phyloP scores from a whole-genome alignment of 495 filamentous ascomycete species.

The Daldinia caldariorum region DNA sequence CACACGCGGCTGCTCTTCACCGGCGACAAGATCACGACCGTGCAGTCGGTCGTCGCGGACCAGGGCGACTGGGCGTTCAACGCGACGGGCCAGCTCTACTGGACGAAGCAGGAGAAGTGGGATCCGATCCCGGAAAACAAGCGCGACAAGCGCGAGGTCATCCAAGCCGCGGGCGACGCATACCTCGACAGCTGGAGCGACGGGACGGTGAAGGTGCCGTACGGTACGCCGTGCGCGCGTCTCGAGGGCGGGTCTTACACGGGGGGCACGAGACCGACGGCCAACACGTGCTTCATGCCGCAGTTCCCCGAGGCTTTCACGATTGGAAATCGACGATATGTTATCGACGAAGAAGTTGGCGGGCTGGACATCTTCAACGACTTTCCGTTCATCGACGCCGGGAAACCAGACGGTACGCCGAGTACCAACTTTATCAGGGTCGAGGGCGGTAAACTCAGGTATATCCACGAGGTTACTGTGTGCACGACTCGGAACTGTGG shows the following conservation, averaged over 20 bases:
- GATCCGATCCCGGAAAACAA: slow-evolving; percentile 50
- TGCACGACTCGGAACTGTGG: slow-evolving; percentile 36
- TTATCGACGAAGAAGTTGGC: slow-evolving; percentile 58
- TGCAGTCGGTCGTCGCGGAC: slow-evolving; percentile 52
- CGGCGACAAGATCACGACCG: slow-evolving; percentile 45
- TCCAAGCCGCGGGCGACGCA: slow-evolving; percentile 58
- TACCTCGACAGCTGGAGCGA: slow-evolving; percentile 58
- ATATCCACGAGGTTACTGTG: slow-evolving; percentile 55
- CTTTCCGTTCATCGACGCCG: slow-evolving; percentile 53
- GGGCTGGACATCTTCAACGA: slow-evolving; percentile 54
- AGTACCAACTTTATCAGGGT: slow-evolving; percentile 54
- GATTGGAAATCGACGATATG: slow-evolving; percentile 52
- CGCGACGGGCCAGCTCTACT: slow-evolving; percentile 50
- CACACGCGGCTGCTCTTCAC: slow-evolving; percentile 49
- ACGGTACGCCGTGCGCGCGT: slow-evolving; percentile 58
- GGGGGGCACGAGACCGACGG: slow-evolving; percentile 35
- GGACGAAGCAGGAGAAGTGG: slow-evolving; percentile 54
- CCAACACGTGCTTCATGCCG: slow-evolving; percentile 53
- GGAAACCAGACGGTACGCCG: slow-evolving; percentile 45
- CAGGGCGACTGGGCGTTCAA: slow-evolving; percentile 54
- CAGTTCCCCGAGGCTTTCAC: slow-evolving; percentile 50
- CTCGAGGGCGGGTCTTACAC: slow-evolving; percentile 60
- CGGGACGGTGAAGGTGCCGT: slow-evolving; percentile 55
- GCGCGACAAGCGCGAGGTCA: slow-evolving; percentile 51
- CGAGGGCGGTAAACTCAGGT: slow-evolving; percentile 50